Evolutionary conservation across 1,139 yeast species (phyloP).

Genomic region (Kodamaea plutei): DNA sequence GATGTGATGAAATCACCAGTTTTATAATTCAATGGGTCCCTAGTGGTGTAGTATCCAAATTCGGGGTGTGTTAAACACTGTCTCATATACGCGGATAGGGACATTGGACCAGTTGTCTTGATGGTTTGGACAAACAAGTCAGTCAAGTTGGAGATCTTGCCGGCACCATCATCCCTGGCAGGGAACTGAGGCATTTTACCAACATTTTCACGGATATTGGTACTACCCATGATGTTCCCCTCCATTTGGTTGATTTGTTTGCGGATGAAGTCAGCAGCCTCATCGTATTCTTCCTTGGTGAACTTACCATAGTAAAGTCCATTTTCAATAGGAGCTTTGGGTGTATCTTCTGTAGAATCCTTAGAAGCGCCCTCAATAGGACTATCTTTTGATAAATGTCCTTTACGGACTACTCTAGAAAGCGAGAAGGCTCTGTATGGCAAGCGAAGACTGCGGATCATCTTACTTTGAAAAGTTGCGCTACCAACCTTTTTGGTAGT

Average conservation of each 20-base stretch:
- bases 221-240: slow-evolving; percentile 37
- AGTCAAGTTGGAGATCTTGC: slow-evolving; percentile 26
- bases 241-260: slow-evolving; percentile 34
- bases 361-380: too few relatives aligned
- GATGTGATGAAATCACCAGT: slow-evolving; percentile 80
- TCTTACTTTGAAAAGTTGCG: too few relatives aligned
- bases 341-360: neutral
- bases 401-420: neutral
- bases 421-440: neutral
- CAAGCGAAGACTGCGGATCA: too few relatives aligned
- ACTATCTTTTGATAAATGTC: too few relatives aligned
- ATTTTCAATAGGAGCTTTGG: slow-evolving; percentile 17
- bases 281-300: slow-evolving; percentile 39
- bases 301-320: slow-evolving; percentile 33
- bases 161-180: slow-evolving; percentile 10
- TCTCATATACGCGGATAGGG: slow-evolving; percentile 73
- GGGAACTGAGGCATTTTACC: slow-evolving; percentile 39
- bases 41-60: slow-evolving; percentile 74
- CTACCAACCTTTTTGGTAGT: too few relatives aligned
- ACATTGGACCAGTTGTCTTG: slow-evolving; percentile 70
- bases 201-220: slow-evolving; percentile 33
- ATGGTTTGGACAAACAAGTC: slow-evolving; percentile 51
- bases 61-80: slow-evolving; percentile 79
- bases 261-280: slow-evolving; percentile 33
- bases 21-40: slow-evolving; percentile 62